Evolutionary conservation across 805 yeast species (phyloP).

Genomic region (Candida dajiaensis): DNA sequence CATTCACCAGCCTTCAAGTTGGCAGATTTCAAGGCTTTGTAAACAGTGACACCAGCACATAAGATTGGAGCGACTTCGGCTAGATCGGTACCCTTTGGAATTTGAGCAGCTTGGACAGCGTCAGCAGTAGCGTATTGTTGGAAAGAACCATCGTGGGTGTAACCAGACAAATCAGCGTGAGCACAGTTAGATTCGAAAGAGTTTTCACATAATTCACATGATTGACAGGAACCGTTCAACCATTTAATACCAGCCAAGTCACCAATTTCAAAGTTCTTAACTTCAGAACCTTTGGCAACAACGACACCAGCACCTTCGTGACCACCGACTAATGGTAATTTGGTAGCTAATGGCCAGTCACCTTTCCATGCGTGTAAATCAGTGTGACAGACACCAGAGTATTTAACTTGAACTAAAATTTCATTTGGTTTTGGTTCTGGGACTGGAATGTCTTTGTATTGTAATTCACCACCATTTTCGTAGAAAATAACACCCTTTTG

Average conservation of each 20-base stretch:
- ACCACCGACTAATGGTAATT: conserved; percentile 65
- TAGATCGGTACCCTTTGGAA: conserved; percentile 54
- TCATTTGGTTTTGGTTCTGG: conserved; percentile 62
- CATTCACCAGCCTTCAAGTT: conserved; percentile 59
- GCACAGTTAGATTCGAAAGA: conserved; percentile 63
- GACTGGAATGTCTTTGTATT: conserved; percentile 48
- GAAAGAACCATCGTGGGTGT: conserved; percentile 39
- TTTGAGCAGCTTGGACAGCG: conserved; percentile 57
- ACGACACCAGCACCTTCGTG: conserved; percentile 75
- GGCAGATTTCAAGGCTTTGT: conserved; percentile 63
- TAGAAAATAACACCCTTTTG: conserved; percentile 51
- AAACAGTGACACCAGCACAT: conserved; percentile 46
- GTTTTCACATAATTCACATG: conserved; percentile 59
- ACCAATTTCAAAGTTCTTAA: conserved; percentile 56
- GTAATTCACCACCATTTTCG: conserved; percentile 43
- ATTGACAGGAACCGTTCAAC: conserved; percentile 64
- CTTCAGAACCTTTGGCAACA: conserved; percentile 57
- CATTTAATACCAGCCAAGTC: conserved; percentile 66
- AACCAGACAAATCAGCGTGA: conserved; percentile 63
- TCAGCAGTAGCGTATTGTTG: conserved; percentile 65
- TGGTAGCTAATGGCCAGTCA: conserved; percentile 40
- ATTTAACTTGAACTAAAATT: conserved; percentile 58
- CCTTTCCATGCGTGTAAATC: conserved; percentile 57
- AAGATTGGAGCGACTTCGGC: conserved; percentile 50
- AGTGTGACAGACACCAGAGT: conserved; percentile 73